These are phyloP conservation scores for Ophiostoma pallidulum DNA, from an alignment of 2,329 filamentous ascomycete genomes.

Conservation along the genomic window DNA sequence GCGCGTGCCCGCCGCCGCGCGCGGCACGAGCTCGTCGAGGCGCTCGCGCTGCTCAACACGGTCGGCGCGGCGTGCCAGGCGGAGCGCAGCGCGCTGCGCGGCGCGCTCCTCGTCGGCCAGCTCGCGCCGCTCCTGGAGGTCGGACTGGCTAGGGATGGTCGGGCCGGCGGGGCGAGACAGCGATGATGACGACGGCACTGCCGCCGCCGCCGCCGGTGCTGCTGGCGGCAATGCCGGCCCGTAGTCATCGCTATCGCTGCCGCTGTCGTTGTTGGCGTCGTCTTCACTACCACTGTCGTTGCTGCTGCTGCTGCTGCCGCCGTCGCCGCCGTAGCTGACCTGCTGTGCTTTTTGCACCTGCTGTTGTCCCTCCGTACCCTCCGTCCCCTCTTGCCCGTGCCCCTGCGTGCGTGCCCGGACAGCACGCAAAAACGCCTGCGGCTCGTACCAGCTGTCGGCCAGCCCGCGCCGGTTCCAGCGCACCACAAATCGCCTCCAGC, in stretches of 20 bases:
- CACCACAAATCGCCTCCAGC: constrained; percentile 87
- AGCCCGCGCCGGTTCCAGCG: constrained; percentile 91
- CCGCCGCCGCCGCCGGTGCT: constrained; percentile 30
- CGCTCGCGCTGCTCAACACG: constrained; percentile 58
- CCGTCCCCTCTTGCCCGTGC: neutral
- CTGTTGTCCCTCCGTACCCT: neutral
- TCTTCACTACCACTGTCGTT: neutral
- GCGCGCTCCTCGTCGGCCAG: constrained; percentile 39
- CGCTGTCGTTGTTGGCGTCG: neutral
- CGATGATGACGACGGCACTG: constrained; percentile 17
- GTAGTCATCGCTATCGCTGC: constrained; percentile 9
- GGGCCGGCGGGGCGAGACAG: constrained; percentile 37
- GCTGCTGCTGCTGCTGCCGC: no score
- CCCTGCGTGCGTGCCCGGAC: constrained; percentile 30
- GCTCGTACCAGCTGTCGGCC: constrained; percentile 88
- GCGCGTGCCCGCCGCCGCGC: constrained; percentile 71
- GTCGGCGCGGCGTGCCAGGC: constrained; percentile 53
- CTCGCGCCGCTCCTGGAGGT: constrained; percentile 56
- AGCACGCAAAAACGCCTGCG: constrained; percentile 47
- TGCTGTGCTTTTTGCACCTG: no score
- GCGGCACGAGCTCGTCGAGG: constrained; percentile 75
- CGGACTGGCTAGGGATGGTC: constrained; percentile 61
- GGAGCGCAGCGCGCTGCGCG: constrained; percentile 35
- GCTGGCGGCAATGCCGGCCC: constrained; percentile 4
- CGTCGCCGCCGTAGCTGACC: no score